phyloP scores from a whole-genome alignment of 164 flowering plant genomes.

The Chimonanthus salicifolius region DNA sequence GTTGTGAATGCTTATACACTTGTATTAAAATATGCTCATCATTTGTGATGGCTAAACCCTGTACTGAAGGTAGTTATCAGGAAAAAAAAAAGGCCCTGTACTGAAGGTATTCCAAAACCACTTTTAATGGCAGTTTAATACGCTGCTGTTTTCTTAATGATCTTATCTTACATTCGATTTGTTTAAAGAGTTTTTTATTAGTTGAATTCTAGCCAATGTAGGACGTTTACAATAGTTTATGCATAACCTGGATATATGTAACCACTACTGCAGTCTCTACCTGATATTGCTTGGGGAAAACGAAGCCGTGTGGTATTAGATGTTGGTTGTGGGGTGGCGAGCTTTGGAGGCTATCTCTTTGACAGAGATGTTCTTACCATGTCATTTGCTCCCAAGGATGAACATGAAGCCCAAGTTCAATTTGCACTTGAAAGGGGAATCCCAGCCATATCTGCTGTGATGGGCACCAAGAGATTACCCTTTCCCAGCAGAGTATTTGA shows the following conservation, averaged over 20 bases:
- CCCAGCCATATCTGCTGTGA: slow-evolving; percentile 94
- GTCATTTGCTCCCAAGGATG: slow-evolving; percentile 99
- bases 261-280: slow-evolving; percentile 43
- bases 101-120: too few relatives aligned
- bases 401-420: slow-evolving; percentile 98
- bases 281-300: slow-evolving; percentile 91
- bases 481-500: slow-evolving; percentile 87
- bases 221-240: background rate
- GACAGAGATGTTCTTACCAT: slow-evolving; percentile 83
- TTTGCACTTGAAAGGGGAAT: slow-evolving; percentile 99
- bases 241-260: slow-evolving; percentile 6
- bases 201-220: background rate
- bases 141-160: too few relatives aligned
- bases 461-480: slow-evolving; percentile 92
- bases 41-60: too few relatives aligned
- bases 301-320: slow-evolving; percentile 79
- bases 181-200: background rate
- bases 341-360: slow-evolving; percentile 97
- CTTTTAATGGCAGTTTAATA: too few relatives aligned
- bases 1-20: too few relatives aligned
- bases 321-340: slow-evolving; percentile 99
- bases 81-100: too few relatives aligned
- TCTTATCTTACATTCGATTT: too few relatives aligned
- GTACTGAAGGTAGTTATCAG: too few relatives aligned
- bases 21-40: too few relatives aligned